phyloP scores from a whole-genome alignment of 2,329 filamentous ascomycete genomes.

The Trichophyton mentagrophytes region DNA sequence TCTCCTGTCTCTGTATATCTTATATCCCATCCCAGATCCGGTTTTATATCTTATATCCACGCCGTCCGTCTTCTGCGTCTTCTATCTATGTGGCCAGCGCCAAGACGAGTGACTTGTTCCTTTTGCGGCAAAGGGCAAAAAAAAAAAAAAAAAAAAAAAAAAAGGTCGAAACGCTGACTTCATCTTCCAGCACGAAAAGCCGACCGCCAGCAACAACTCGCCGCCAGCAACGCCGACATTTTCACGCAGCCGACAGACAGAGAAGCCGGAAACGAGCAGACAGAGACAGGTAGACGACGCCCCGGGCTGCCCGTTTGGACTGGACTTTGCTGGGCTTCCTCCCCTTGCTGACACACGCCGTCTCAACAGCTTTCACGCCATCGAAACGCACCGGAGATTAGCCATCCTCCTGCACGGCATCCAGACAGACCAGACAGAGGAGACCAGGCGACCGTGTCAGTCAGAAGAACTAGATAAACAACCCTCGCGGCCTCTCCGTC shows the following conservation, averaged over 20 bases:
- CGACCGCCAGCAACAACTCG: not conserved
- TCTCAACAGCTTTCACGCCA: not conserved
- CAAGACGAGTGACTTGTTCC: not conserved
- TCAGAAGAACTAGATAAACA: not conserved
- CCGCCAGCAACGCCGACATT: not conserved
- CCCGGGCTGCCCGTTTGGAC: not conserved
- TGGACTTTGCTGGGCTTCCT: not conserved
- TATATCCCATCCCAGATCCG: too few relatives aligned
- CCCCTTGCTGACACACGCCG: not conserved
- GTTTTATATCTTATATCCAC: too few relatives aligned
- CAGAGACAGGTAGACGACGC: not conserved
- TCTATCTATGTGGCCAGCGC: not conserved
- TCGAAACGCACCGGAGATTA: constrained; percentile 1
- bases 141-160: not conserved
- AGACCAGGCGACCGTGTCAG: not conserved
- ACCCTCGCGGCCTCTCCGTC: too few relatives aligned
- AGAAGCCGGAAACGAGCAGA: not conserved
- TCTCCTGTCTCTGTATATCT: too few relatives aligned
- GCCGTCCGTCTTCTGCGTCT: not conserved
- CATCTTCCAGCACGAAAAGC: not conserved
- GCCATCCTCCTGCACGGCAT: not conserved
- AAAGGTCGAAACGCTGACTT: not conserved
- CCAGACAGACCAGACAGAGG: not conserved
- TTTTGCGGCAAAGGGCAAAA: not conserved
- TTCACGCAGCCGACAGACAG: not conserved